These are phyloP conservation scores for Cutaneotrichosporon sp. DNA, from an alignment of 1,284 basidiomycete genomes.

Conservation along the genomic window DNA sequence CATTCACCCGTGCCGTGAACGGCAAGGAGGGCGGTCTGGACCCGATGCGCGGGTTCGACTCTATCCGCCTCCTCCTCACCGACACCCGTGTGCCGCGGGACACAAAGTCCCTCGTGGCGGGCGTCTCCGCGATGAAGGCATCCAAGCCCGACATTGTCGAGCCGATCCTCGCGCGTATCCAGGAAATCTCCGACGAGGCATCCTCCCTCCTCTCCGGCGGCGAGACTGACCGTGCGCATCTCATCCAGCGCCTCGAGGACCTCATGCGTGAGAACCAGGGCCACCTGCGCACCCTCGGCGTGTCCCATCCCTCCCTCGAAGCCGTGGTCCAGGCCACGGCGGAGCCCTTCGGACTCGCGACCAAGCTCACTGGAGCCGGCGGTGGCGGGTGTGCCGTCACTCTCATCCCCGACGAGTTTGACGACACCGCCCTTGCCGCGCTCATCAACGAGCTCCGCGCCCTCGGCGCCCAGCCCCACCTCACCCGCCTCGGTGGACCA, in stretches of 20 bases:
- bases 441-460: slow-evolving; percentile 60
- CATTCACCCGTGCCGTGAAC: slow-evolving; percentile 78
- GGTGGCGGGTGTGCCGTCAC: slow-evolving; percentile 97
- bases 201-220: slow-evolving; percentile 66
- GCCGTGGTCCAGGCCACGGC: slow-evolving; percentile 67
- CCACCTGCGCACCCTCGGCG: slow-evolving; percentile 81
- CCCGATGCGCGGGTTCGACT: slow-evolving; percentile 74
- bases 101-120: slow-evolving; percentile 90
- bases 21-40: slow-evolving; percentile 74
- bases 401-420: slow-evolving; percentile 81
- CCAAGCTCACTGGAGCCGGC: slow-evolving; percentile 99
- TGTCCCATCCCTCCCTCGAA: slow-evolving; percentile 86
- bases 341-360: slow-evolving; percentile 62
- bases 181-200: slow-evolving; percentile 75
- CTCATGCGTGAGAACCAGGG: slow-evolving; percentile 85
- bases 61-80: slow-evolving; percentile 75
- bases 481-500: slow-evolving; percentile 86
- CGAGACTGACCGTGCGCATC: slow-evolving; percentile 53
- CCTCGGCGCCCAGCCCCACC: slow-evolving; percentile 76
- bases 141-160: slow-evolving; percentile 75
- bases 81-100: slow-evolving; percentile 89
- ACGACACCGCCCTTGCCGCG: slow-evolving; percentile 55
- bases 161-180: slow-evolving; percentile 68
- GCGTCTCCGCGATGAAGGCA: slow-evolving; percentile 54
- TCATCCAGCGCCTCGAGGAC: slow-evolving; percentile 52